Percentiles rank a stretch among this genome's conserved stretches.
These are phyloP conservation scores for Dimocarpus longan DNA, from an alignment of 345 rosid species.

Conservation along the genomic window DNA sequence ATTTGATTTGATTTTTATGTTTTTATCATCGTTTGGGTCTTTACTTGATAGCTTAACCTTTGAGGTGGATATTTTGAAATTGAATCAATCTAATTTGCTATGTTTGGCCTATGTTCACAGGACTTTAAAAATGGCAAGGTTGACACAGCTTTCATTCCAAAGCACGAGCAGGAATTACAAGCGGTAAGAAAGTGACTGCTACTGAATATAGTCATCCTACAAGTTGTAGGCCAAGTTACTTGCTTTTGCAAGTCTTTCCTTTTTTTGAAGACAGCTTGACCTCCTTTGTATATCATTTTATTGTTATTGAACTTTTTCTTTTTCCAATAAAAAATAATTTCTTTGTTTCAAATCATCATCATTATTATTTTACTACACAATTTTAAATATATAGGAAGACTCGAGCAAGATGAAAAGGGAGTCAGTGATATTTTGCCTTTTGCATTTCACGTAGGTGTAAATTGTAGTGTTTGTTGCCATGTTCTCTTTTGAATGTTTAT, in stretches of 20 bases:
- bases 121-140: constrained; percentile 95
- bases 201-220: neutral
- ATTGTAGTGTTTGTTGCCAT: neutral
- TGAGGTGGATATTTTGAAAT: neutral
- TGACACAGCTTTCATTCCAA: constrained; percentile 96
- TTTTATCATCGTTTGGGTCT: too few relatives aligned
- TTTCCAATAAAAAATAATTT: too few relatives aligned
- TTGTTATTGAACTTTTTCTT: too few relatives aligned
- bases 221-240: neutral
- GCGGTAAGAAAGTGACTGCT: constrained; percentile 55
- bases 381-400: neutral
- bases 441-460: neutral
- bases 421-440: neutral
- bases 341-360: too few relatives aligned
- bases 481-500: neutral
- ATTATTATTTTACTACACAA: neutral
- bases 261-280: neutral
- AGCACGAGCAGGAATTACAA: constrained; percentile 85
- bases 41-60: too few relatives aligned
- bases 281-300: neutral
- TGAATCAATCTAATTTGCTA: constrained; percentile 11
- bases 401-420: constrained; percentile 18
- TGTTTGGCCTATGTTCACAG: constrained; percentile 40
- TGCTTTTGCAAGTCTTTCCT: neutral
- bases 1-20: too few relatives aligned